Percentiles rank a stretch among this genome's conserved stretches.
phyloP scores from a whole-genome alignment of 2,329 filamentous ascomycete genomes.

The Cladosporium sp. region DNA sequence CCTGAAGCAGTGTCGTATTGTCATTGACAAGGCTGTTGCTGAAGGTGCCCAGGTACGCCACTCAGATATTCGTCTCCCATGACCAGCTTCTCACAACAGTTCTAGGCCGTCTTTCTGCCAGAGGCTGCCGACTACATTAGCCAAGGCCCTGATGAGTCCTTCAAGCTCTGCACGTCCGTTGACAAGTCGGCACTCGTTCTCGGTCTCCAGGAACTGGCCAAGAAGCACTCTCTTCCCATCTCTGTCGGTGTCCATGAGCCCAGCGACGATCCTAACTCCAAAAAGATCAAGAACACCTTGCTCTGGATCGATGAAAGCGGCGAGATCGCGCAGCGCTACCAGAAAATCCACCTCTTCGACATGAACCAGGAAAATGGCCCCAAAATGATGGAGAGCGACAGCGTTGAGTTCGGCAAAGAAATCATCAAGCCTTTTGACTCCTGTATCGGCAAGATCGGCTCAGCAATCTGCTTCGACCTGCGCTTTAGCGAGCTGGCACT shows the following conservation, averaged over 20 bases:
- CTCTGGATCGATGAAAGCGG: slow-evolving; percentile 67
- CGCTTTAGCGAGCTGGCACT: slow-evolving; percentile 77
- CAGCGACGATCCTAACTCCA: slow-evolving; percentile 46
- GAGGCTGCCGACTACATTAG: slow-evolving; percentile 91
- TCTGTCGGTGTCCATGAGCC: slow-evolving; percentile 88
- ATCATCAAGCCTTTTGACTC: slow-evolving; percentile 73
- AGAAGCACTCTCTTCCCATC: slow-evolving; percentile 64
- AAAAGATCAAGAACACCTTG: slow-evolving; percentile 62
- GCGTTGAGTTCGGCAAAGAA: slow-evolving; percentile 65
- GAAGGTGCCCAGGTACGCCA: slow-evolving; percentile 71
- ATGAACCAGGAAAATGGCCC: slow-evolving; percentile 55
- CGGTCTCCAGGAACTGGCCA: slow-evolving; percentile 70
- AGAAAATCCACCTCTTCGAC: slow-evolving; percentile 92
- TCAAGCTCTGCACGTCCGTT: slow-evolving; percentile 69
- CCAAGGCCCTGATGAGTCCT: slow-evolving; percentile 63
- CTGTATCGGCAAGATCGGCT: slow-evolving; percentile 71
- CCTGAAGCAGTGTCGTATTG: slow-evolving; percentile 70
- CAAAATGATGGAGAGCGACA: slow-evolving; percentile 62
- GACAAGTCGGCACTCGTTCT: slow-evolving; percentile 69
- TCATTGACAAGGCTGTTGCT: slow-evolving; percentile 70
- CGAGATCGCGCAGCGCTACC: slow-evolving; percentile 65
- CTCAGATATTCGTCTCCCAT: not conserved
- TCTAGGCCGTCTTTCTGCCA: slow-evolving; percentile 74
- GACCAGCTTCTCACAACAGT: slow-evolving; percentile 40
- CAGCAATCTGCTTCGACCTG: slow-evolving; percentile 87